Percentiles rank a stretch among this genome's conserved stretches.
Evolutionary conservation across 1,284 basidiomycete genomes (phyloP).

Genomic region (Uromyces viciae-fabae): DNA sequence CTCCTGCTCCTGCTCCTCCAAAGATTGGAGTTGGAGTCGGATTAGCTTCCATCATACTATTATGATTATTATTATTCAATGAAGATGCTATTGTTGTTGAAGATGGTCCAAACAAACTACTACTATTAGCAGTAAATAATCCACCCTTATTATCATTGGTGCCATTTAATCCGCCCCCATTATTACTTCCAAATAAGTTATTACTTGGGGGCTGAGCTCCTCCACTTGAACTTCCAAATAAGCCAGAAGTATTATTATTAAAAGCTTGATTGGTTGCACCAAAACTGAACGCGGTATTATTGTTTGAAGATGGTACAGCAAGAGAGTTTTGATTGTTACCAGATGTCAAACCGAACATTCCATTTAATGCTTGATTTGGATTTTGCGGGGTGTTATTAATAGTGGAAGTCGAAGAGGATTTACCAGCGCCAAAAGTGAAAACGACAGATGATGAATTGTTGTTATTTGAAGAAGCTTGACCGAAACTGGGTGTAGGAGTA

Average conservation of each 20-base stretch:
- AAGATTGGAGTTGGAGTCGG: neutral
- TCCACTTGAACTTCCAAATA: neutral
- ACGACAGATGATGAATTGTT: neutral
- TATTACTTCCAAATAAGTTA: neutral
- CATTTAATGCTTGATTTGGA: neutral
- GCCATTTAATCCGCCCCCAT: neutral
- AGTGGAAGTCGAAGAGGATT: neutral
- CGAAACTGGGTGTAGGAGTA: conserved; percentile 3
- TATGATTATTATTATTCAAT: neutral
- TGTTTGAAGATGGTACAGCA: neutral
- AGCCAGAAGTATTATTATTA: neutral
- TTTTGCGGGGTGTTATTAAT: neutral
- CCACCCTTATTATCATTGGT: neutral
- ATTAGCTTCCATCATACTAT: neutral
- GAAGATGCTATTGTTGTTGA: neutral
- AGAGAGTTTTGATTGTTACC: neutral
- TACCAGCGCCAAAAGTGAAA: conserved; percentile 11
- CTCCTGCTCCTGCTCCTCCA: neutral
- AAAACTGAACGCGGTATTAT: neutral
- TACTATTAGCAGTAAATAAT: neutral
- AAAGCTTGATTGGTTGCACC: neutral
- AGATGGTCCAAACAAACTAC: neutral
- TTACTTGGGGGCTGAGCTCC: neutral
- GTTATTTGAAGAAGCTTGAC: neutral
- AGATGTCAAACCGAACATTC: neutral